Base-by-base conservation (phyloP, 768 basidiomycete species). In the Agrocybe pediades region DNA sequence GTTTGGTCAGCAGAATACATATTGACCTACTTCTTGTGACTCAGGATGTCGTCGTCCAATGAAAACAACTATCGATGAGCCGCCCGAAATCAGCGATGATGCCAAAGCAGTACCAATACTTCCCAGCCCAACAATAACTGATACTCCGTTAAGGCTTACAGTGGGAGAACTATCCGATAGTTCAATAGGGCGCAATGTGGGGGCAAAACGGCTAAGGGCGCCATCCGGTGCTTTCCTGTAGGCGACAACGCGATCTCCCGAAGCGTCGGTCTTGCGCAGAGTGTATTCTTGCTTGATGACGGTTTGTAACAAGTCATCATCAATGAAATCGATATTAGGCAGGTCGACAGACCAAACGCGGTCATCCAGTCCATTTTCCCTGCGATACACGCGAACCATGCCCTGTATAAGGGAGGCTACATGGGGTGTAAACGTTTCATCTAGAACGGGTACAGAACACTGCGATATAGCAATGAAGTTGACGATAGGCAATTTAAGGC, bases 361-460 rank as follows among this genome's bases (percentile, higher is more conserved):
- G 13, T 40, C 46, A 33, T 65, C 52, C 6, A 64, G 51, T n/a
- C 64, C 62, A 13, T 55, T 51, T 40, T 71, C 68, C 11, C 63
- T 54, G 43, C 66, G 65, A 53, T 63, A 69, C 2, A 67, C 69
- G 2, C 68, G 61, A 9, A 69, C 49, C 64, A 69, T 64, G 20
- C 67, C 68, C 30, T 66, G 66, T 20, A 66, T 48, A 39, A 69
- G 49, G 17, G 49, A 29, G 3, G 58, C 46, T 9, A 36, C 19
- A 17, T 46, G 20, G 30, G 30, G 9, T 19, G 30, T 21, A 6
- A 27, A 29, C 8, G 20, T 24, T 13, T 13, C 5, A 17, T 33
- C 15, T 16, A 13, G 40, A 15, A 29, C 30, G 2, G 59, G 23
- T 1, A 54, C 44, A 5, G 59, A 55, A 41, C 41, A 50, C 20